A percentile compares a stretch with the other conserved stretches of the same genome.
Evolutionary conservation across 1,139 yeast species (phyloP).

Genomic region (Lodderomyces metapsilosis): DNA sequence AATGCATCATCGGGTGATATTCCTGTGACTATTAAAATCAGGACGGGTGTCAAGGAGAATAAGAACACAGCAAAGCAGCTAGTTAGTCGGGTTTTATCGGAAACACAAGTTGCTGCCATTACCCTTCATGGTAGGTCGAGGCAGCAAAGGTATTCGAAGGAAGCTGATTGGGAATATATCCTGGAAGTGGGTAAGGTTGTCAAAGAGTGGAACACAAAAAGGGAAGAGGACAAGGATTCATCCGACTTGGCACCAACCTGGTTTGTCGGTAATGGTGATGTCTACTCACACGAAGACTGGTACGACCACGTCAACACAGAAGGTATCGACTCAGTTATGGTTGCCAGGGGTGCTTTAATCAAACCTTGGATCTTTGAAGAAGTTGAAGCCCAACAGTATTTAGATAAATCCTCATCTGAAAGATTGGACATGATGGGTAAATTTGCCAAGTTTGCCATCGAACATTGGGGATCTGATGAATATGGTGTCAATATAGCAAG

Average conservation of each 20-base stretch:
- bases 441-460: conserved; percentile 78
- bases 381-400: conserved; percentile 80
- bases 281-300: conserved; percentile 88
- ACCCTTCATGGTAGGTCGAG: conserved; percentile 96
- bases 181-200: conserved; percentile 70
- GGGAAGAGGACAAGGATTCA: conserved; percentile 54
- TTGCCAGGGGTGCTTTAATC: conserved; percentile 95
- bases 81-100: conserved; percentile 67
- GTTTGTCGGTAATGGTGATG: conserved; percentile 91
- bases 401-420: conserved; percentile 89
- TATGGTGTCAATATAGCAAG: conserved; percentile 88
- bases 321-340: conserved; percentile 92
- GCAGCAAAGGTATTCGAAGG: conserved; percentile 88
- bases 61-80: conserved; percentile 83
- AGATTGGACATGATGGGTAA: conserved; percentile 71
- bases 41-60: conserved; percentile 86
- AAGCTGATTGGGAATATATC: conserved; percentile 92
- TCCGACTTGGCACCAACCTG: conserved; percentile 49
- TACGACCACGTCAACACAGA: conserved; percentile 65
- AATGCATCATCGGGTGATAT: conserved; percentile 82
- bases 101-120: conserved; percentile 84
- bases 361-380: conserved; percentile 99
- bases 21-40: conserved; percentile 87
- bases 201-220: conserved; percentile 53
- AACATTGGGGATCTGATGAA: conserved; percentile 98